Conservation (phyloP, 768 basidiomycete species). For the Amanita exitialis region DNA sequence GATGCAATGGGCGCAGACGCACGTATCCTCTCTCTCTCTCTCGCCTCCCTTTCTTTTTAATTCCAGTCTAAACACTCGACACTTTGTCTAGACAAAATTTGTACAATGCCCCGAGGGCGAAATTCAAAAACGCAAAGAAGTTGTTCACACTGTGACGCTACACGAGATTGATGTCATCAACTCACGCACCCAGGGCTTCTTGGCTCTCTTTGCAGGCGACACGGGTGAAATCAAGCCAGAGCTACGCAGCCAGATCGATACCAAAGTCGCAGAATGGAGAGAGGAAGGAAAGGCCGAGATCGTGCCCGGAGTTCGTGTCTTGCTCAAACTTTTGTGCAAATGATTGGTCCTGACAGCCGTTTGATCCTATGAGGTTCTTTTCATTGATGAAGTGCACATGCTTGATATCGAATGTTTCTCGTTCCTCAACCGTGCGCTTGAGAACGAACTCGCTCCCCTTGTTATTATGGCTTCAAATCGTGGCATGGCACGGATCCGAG, state of each 20-base stretch:
- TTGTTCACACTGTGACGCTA: conserved; percentile 93
- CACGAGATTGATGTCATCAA: conserved; percentile 99
- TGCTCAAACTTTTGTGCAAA: neutral
- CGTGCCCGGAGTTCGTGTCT: conserved; percentile 74
- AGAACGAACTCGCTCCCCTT: conserved; percentile 86
- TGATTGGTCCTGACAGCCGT: neutral
- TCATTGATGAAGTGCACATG: conserved; percentile 99
- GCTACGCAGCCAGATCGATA: conserved; percentile 91
- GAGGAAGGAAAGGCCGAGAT: conserved; percentile 99
- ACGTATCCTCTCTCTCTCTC: no score
- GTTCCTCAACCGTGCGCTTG: conserved; percentile 93
- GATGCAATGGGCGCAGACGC: conserved; percentile 99
- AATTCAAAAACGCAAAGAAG: conserved; percentile 94
- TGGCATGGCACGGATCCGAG: conserved; percentile 89
- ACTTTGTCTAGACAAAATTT: conserved; percentile 72
- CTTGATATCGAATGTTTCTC: conserved; percentile 99
- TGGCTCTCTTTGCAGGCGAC: conserved; percentile 90
- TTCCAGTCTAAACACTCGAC: neutral
- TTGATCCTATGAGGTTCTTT: neutral
- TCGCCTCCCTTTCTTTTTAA: neutral
- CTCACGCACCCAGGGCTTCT: conserved; percentile 95
- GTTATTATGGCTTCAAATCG: conserved; percentile 99
- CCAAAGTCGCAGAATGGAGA: conserved; percentile 94
- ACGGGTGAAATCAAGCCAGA: conserved; percentile 99
- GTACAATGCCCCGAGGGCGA: conserved; percentile 98